Conservation (phyloP, 1,139 yeast genomes). For the Kodamaea ohmeri region DNA sequence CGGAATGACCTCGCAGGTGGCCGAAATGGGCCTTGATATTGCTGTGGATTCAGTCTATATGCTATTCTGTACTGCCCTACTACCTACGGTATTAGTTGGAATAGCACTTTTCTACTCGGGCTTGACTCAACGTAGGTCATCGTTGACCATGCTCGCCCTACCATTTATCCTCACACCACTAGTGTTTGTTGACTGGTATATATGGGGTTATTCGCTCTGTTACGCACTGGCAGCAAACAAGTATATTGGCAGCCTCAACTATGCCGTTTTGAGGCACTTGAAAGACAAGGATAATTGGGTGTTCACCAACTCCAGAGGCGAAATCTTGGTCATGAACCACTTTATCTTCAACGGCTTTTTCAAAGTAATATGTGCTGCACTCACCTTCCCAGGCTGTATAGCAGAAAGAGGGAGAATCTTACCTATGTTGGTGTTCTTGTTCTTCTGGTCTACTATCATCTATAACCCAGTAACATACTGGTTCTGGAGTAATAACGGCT, state of each 20-base stretch:
- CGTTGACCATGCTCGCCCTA: conserved; percentile 52
- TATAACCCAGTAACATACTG: conserved; percentile 65
- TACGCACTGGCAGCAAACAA: conserved; percentile 40
- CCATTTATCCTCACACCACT: conserved; percentile 45
- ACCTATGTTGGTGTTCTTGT: conserved; percentile 53
- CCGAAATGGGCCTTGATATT: conserved; percentile 15
- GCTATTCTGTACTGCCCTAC: conserved; percentile 34
- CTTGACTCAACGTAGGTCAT: conserved; percentile 53
- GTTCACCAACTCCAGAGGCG: conserved; percentile 38
- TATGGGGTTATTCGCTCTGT: conserved; percentile 58
- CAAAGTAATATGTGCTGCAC: conserved; percentile 49
- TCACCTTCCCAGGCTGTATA: conserved; percentile 56
- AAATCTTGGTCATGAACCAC: conserved; percentile 39
- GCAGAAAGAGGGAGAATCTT: conserved; percentile 57
- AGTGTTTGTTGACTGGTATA: conserved; percentile 51
- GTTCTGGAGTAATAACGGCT: conserved; percentile 63
- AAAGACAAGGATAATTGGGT: conserved; percentile 21
- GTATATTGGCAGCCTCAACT: conserved; percentile 48
- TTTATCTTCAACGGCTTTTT: conserved; percentile 51
- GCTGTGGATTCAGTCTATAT: conserved; percentile 40
- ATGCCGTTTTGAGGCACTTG: conserved; percentile 41
- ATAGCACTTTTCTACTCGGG: conserved; percentile 58
- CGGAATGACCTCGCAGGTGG: conserved; percentile 10
- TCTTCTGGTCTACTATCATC: conserved; percentile 55
- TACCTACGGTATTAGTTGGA: conserved; percentile 40